These are phyloP conservation scores for Penicillium antarcticum DNA, from an alignment of 495 filamentous ascomycete species.

Conservation along the genomic window DNA sequence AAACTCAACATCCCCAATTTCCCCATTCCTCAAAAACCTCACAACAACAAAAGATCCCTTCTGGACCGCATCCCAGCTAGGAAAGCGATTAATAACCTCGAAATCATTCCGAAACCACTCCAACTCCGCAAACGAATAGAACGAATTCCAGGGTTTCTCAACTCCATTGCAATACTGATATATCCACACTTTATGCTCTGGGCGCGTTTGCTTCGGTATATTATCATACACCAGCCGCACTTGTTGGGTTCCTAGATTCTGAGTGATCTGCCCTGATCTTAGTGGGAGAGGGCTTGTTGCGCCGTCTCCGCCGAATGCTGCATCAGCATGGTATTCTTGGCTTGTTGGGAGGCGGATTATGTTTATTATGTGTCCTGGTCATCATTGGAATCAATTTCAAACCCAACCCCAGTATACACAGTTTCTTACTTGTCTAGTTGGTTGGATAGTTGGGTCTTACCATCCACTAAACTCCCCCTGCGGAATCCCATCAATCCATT, in stretches of 20 bases:
- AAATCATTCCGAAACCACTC: constrained; percentile 64
- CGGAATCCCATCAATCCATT: constrained; percentile 25
- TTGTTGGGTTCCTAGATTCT: constrained; percentile 48
- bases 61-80: constrained; percentile 48
- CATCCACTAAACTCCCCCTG: constrained; percentile 40
- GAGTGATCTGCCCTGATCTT: constrained; percentile 29
- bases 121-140: constrained; percentile 58
- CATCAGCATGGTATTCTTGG: constrained; percentile 60
- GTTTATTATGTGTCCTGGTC: constrained; percentile 64
- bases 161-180: constrained; percentile 54
- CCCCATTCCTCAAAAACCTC: constrained; percentile 51
- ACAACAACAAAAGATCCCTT: constrained; percentile 48
- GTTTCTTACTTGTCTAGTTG: not conserved
- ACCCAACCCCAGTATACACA: not conserved
- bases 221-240: constrained; percentile 45
- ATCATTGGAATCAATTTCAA: no score
- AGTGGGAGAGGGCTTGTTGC: constrained; percentile 54
- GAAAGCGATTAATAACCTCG: constrained; percentile 61
- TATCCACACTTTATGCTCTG: constrained; percentile 54
- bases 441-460: constrained; percentile 16
- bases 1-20: constrained; percentile 8
- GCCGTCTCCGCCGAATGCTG: constrained; percentile 67
- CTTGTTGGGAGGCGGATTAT: constrained; percentile 53
- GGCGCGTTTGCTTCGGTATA: constrained; percentile 41
- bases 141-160: constrained; percentile 47